phyloP scores from a whole-genome alignment of 2,329 filamentous ascomycete species.

The Aureobasidium lini region DNA sequence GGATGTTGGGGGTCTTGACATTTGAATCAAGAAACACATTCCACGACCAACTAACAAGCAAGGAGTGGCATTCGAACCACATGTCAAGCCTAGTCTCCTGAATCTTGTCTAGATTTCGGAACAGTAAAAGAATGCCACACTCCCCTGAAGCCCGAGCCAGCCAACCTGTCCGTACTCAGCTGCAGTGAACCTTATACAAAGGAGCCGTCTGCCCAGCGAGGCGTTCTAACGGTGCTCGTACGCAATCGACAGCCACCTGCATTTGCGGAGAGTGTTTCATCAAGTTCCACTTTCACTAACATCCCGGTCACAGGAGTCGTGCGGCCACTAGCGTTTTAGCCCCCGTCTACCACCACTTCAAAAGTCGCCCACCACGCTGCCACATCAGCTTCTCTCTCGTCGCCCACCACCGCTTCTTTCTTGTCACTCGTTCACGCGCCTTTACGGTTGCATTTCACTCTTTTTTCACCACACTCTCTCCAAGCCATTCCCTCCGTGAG shows the following conservation, averaged over 20 bases:
- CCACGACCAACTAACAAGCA: neutral
- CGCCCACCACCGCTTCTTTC: conserved; percentile 14
- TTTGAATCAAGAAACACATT: neutral
- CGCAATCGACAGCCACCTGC: conserved; percentile 8
- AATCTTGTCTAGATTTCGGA: conserved; percentile 8
- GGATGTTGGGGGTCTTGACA: neutral
- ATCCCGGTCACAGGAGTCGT: conserved; percentile 9
- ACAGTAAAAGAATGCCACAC: neutral
- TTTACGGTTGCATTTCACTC: conserved; percentile 16
- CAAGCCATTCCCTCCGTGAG: conserved; percentile 15
- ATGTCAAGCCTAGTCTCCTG: conserved; percentile 9
- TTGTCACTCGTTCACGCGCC: conserved; percentile 18
- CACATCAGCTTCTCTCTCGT: conserved; percentile 10
- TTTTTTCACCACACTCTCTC: conserved; percentile 14
- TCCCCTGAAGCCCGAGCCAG: neutral
- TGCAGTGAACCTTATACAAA: conserved; percentile 8
- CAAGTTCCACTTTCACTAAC: neutral
- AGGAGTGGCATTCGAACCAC: conserved; percentile 3
- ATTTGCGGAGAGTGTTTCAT: conserved; percentile 14
- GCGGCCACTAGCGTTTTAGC: conserved; percentile 13
- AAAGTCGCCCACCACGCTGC: conserved; percentile 14
- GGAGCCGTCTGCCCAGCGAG: conserved; percentile 4
- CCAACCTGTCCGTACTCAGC: neutral
- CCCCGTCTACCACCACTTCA: conserved; percentile 2
- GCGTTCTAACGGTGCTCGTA: conserved; percentile 7